Conservation (phyloP, 1,284 basidiomycete genomes). For the Moesziomyces sp. region DNA sequence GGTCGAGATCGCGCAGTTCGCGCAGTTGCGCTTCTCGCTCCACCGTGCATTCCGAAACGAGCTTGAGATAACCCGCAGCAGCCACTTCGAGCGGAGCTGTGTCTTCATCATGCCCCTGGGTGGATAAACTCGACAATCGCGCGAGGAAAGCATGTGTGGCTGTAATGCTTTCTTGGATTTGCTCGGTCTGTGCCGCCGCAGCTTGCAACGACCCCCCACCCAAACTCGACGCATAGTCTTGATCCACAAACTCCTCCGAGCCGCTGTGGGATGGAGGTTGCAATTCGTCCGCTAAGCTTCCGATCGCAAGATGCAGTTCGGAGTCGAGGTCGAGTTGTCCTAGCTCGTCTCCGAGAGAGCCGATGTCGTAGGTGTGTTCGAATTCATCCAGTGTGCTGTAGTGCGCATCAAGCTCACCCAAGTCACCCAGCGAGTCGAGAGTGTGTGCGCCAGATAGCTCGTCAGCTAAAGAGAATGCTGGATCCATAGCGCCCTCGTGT, state of each 20-base stretch:
- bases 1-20: slow-evolving; percentile 42
- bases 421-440: neutral
- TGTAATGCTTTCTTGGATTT: slow-evolving; percentile 7
- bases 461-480: slow-evolving; percentile 37
- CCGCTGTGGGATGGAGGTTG: neutral
- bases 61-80: slow-evolving; percentile 21
- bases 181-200: neutral
- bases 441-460: slow-evolving; percentile 11
- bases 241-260: too few species aligned
- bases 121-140: slow-evolving; percentile 4
- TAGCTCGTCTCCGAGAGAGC: slow-evolving; percentile 9
- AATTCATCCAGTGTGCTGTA: too few species aligned
- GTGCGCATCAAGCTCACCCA: slow-evolving; percentile 3
- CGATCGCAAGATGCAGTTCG: neutral
- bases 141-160: slow-evolving; percentile 9
- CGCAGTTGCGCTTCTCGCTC: slow-evolving; percentile 42
- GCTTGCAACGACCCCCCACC: neutral
- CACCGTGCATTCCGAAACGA: slow-evolving; percentile 23
- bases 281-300: slow-evolving; percentile 16
- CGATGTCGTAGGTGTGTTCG: neutral
- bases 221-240: neutral
- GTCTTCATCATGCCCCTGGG: slow-evolving; percentile 13
- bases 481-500: slow-evolving; percentile 23
- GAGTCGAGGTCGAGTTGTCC: neutral
- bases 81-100: slow-evolving; percentile 17